phyloP scores from a whole-genome alignment of 805 yeast genomes.

The Monosporozyma unispora region DNA sequence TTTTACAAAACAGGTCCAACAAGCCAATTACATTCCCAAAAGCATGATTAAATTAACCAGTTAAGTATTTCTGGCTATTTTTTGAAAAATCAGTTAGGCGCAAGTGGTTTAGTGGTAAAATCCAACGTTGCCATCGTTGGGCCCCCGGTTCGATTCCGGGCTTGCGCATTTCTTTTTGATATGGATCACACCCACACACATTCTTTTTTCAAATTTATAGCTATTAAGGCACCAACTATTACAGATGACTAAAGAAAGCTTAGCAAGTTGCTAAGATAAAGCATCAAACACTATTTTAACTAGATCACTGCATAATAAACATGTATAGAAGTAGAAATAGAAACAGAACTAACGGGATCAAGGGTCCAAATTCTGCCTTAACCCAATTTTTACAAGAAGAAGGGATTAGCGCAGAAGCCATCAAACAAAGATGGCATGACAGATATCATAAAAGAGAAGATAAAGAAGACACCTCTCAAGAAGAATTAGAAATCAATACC shows the following conservation, averaged over 20 bases:
- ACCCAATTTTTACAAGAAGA: slow-evolving; percentile 82
- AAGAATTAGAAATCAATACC: not conserved
- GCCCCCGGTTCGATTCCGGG: slow-evolving; percentile 3
- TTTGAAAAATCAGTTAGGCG: not conserved
- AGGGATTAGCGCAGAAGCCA: slow-evolving; percentile 79
- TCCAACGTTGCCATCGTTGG: slow-evolving; percentile 3
- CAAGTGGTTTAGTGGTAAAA: slow-evolving; percentile 2
- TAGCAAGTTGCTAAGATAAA: too few relatives aligned
- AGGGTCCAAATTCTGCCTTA: slow-evolving; percentile 72
- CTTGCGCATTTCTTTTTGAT: not conserved
- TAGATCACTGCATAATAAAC: not conserved
- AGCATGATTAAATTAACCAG: not conserved
- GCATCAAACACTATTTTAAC: too few relatives aligned
- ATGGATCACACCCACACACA: too few relatives aligned
- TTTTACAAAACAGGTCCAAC: not conserved
- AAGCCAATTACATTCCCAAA: too few relatives aligned
- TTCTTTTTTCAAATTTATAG: not conserved
- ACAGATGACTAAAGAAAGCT: not conserved
- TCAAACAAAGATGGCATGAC: slow-evolving; percentile 41
- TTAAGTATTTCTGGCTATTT: too few relatives aligned
- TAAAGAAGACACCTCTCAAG: not conserved
- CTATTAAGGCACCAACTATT: not conserved
- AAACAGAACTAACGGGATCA: slow-evolving; percentile 20
- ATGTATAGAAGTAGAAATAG: slow-evolving; percentile 26
- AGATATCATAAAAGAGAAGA: slow-evolving; percentile 15